Base-by-base conservation (phyloP, 106 monocot species). In the Acorus calamus region DNA sequence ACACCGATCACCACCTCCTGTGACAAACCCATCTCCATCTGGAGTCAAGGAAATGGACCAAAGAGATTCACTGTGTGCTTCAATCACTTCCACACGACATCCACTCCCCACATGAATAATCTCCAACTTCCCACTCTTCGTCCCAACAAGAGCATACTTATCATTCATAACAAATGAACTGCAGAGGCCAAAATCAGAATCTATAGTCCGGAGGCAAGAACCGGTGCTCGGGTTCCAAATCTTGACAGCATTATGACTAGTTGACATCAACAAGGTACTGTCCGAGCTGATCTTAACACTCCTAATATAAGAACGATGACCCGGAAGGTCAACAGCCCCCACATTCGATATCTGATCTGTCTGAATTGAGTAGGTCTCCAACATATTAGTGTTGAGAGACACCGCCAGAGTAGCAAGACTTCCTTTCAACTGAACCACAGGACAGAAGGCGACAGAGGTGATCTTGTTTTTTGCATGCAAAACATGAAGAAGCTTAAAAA, bases 191-290 rank as follows among this genome's bases (percentile, higher is more conserved):
- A 81, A 91, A 5, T 79, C 88, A 50, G 88, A 92, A 3, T 98
- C 88, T 65, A 98, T 74, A 4, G 98, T 98, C 10, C 87, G 81
- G 14, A 98, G 73, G 62, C 98, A 98, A 67, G 66, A 60, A 41
- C 91, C 98, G 47, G 88, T 85, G 46, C 83, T 84, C 14, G 88
- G 85, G 63, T 98, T 98, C 98, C 98, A 98, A 66, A 98, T 85
- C 72, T 98, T 98, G 3, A 83, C 85, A 52, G 84, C 76, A 83
- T 92, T 98, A 60, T 98, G 92, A 59, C 98, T 92, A 13, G 92
- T 98, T 28, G 98, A 98, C 74, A 98, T 57, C 63, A 98, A 63
- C 42, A 98, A 78, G 42, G 77, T 83, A 52, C 71, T 71, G 50
- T 98, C 98, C 8, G 85, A 85, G 62, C 85, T 92, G 14, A 98